These are phyloP conservation scores for Phallus indusiatus DNA, from an alignment of 768 basidiomycete genomes.

Conservation along the genomic window DNA sequence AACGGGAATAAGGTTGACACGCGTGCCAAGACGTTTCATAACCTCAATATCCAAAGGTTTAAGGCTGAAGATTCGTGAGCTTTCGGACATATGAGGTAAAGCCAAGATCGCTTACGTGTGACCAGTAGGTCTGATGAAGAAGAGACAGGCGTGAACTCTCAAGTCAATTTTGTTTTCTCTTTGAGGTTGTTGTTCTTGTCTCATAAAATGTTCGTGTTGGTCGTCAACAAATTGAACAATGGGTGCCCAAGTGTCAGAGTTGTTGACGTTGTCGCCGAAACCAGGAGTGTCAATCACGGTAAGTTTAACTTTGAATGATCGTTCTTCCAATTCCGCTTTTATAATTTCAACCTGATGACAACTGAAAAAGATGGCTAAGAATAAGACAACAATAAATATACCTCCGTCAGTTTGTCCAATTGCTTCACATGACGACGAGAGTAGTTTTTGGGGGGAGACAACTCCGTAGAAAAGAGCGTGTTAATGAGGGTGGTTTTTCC, in stretches of 20 bases:
- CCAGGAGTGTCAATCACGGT: constrained; percentile 99
- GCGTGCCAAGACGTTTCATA: constrained; percentile 97
- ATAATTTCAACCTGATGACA: constrained; percentile 70
- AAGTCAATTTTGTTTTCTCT: constrained; percentile 90
- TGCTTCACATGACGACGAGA: constrained; percentile 83
- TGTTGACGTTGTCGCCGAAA: constrained; percentile 99
- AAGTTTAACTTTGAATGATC: constrained; percentile 98
- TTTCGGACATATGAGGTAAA: not conserved
- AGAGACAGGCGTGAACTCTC: constrained; percentile 92
- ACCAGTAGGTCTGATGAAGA: constrained; percentile 93
- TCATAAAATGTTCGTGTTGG: constrained; percentile 92
- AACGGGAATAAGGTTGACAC: constrained; percentile 97
- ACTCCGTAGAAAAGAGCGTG: constrained; percentile 96
- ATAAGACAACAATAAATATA: constrained; percentile 5
- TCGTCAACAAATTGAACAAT: constrained; percentile 98
- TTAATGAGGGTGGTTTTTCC: constrained; percentile 98
- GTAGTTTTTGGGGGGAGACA: constrained; percentile 90
- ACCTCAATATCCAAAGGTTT: constrained; percentile 99
- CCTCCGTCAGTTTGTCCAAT: constrained; percentile 94
- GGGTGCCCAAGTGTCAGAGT: constrained; percentile 96
- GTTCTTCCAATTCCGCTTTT: constrained; percentile 98
- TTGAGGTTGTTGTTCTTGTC: constrained; percentile 99
- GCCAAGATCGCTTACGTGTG: constrained; percentile 64
- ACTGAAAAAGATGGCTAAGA: not conserved
- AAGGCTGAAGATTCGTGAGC: constrained; percentile 38